These are phyloP conservation scores for Emmonsiellopsis sp. DNA, from an alignment of 2,329 filamentous ascomycete genomes.

Conservation along the genomic window DNA sequence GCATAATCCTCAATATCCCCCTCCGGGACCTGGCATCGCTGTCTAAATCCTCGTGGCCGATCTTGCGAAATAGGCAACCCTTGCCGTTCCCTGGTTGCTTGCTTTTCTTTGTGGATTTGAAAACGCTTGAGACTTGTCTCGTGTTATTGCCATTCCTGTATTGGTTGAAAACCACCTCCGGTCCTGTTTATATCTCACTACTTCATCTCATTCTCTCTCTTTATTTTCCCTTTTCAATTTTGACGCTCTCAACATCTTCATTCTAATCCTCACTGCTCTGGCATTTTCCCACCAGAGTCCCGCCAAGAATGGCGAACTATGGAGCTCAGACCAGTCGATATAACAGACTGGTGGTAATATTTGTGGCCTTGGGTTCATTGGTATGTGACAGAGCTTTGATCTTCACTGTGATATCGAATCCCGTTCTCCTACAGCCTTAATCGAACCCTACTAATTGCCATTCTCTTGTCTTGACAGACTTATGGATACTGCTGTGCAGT, in stretches of 20 bases:
- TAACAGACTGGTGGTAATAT: conserved; percentile 30
- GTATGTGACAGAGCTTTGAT: conserved; percentile 16
- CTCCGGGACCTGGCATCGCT: neutral
- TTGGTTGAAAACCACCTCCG: too few species aligned
- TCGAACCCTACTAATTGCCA: neutral
- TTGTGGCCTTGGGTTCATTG: conserved; percentile 32
- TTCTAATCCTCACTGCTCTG: neutral
- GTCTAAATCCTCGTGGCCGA: neutral
- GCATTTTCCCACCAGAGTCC: neutral
- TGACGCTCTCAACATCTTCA: neutral
- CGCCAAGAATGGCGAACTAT: conserved; percentile 20
- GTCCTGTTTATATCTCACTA: too few species aligned
- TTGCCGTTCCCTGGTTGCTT: too few species aligned
- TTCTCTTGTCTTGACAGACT: conserved; percentile 26
- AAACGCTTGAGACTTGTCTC: too few species aligned
- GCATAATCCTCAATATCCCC: neutral
- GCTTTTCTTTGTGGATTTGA: too few species aligned
- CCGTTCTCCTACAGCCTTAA: neutral
- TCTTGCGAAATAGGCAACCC: neutral
- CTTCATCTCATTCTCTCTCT: too few species aligned
- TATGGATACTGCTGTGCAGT: conserved; percentile 45
- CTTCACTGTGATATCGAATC: neutral
- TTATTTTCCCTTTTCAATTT: neutral
- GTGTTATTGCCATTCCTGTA: too few species aligned
- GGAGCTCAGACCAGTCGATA: conserved; percentile 30